phyloP scores from a whole-genome alignment of 306 rosid species.

The Medicago arabica region DNA sequence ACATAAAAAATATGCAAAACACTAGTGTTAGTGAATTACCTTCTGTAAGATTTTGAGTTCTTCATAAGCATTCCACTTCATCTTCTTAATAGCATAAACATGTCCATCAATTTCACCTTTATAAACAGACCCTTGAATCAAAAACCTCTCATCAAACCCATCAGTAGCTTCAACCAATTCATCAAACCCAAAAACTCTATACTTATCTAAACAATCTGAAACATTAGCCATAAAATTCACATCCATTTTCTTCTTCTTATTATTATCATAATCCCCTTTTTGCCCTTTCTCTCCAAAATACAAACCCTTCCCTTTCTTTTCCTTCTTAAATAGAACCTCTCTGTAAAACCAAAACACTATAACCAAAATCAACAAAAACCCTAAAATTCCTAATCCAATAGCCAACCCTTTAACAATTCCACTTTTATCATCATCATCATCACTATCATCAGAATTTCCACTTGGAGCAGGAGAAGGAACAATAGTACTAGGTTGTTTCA shows the following conservation, averaged over 20 bases:
- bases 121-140: slow-evolving; percentile 87
- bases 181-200: slow-evolving; percentile 73
- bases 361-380: slow-evolving; percentile 62
- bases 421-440: slow-evolving; percentile 33
- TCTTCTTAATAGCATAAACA: slow-evolving; percentile 85
- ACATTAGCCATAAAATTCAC: slow-evolving; percentile 80
- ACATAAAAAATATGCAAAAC: neutral
- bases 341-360: slow-evolving; percentile 57
- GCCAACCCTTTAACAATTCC: slow-evolving; percentile 69
- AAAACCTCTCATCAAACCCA: slow-evolving; percentile 62
- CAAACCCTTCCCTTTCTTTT: slow-evolving; percentile 20
- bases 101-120: slow-evolving; percentile 68
- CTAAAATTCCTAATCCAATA: slow-evolving; percentile 71
- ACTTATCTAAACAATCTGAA: slow-evolving; percentile 91
- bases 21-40: slow-evolving; percentile 50
- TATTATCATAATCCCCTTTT: neutral
- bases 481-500: slow-evolving; percentile 60
- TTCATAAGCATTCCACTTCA: slow-evolving; percentile 93
- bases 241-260: slow-evolving; percentile 48
- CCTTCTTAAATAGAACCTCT: slow-evolving; percentile 51
- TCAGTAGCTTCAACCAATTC: slow-evolving; percentile 72
- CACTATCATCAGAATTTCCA: slow-evolving; percentile 9
- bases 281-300: slow-evolving; percentile 38
- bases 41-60: slow-evolving; percentile 98
- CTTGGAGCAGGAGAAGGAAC: slow-evolving; percentile 35